Percentiles rank a stretch among this genome's conserved stretches.
Evolutionary conservation across 2,329 filamentous ascomycete genomes (phyloP).

Genomic region (Dactylellina leptospora): DNA sequence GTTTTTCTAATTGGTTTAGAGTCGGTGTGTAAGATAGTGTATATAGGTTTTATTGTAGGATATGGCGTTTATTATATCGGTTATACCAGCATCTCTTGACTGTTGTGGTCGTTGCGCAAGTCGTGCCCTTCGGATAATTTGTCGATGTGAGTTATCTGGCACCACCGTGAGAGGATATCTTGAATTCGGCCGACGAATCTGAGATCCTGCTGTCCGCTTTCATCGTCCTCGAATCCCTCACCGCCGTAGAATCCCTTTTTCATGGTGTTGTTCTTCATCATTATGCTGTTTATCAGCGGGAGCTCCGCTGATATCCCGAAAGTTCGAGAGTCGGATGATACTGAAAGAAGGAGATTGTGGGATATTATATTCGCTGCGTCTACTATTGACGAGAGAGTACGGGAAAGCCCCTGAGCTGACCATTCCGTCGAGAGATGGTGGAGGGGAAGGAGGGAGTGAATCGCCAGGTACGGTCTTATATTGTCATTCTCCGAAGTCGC

Average conservation of each 20-base stretch:
- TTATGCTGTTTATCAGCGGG: conserved; percentile 36
- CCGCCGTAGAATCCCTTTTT: conserved; percentile 41
- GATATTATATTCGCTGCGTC: conserved; percentile 6
- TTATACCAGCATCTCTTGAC: conserved; percentile 39
- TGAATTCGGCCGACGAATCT: conserved; percentile 38
- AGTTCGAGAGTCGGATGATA: conserved; percentile 14
- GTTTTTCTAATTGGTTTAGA: conserved; percentile 6
- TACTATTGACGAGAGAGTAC: conserved; percentile 24
- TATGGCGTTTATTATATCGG: not conserved
- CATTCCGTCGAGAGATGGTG: conserved; percentile 48
- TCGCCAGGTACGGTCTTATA: conserved; percentile 29
- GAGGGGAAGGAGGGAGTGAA: conserved; percentile 31
- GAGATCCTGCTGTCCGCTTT: conserved; percentile 19
- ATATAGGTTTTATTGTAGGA: not conserved
- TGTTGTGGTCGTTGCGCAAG: too few species aligned
- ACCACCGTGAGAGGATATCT: conserved; percentile 39
- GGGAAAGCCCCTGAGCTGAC: conserved; percentile 45
- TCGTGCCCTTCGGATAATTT: not conserved
- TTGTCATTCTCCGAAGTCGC: not conserved
- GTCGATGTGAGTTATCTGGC: conserved; percentile 11
- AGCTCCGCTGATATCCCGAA: conserved; percentile 34
- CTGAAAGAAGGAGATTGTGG: conserved; percentile 13
- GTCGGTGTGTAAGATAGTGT: not conserved
- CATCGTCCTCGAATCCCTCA: conserved; percentile 41
- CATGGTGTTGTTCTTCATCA: conserved; percentile 50